Conservation (phyloP, 2,329 filamentous ascomycete species). For the Tothia fuscella region DNA sequence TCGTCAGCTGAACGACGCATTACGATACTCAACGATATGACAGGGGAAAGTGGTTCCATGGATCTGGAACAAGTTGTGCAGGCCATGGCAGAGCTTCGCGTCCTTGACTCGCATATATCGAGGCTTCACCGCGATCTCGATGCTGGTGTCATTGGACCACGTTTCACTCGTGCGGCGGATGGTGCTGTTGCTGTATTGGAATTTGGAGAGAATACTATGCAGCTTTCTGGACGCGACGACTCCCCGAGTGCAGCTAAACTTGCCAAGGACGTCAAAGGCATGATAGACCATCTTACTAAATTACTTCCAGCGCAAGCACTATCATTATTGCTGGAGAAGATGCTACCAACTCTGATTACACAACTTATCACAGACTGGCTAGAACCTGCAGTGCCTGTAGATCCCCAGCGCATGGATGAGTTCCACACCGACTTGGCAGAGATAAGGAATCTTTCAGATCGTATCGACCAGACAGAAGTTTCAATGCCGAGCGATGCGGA, state of each 20-base stretch:
- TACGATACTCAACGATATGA: not conserved
- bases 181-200: constrained; percentile 20
- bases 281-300: constrained; percentile 40
- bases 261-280: constrained; percentile 20
- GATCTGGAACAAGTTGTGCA: constrained; percentile 23
- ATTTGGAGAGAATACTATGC: constrained; percentile 25
- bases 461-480: constrained; percentile 40
- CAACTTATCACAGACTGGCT: constrained; percentile 65
- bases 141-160: constrained; percentile 46
- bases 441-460: constrained; percentile 51
- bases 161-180: constrained; percentile 35
- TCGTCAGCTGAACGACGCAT: constrained; percentile 30
- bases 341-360: constrained; percentile 58
- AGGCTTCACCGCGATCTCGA: constrained; percentile 54
- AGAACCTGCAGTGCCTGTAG: constrained; percentile 61
- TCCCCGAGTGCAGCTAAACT: constrained; percentile 19
- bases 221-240: constrained; percentile 20
- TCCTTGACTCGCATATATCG: constrained; percentile 39
- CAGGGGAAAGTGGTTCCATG: constrained; percentile 16
- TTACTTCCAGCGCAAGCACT: constrained; percentile 38
- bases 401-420: constrained; percentile 54
- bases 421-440: constrained; percentile 62
- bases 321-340: constrained; percentile 48
- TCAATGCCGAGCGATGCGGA: constrained; percentile 51
- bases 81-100: constrained; percentile 24